Evolutionary conservation across 768 basidiomycete genomes (phyloP), one percentile per base, ranked within the genome.

Genomic region (Boletus patriciae): DNA sequence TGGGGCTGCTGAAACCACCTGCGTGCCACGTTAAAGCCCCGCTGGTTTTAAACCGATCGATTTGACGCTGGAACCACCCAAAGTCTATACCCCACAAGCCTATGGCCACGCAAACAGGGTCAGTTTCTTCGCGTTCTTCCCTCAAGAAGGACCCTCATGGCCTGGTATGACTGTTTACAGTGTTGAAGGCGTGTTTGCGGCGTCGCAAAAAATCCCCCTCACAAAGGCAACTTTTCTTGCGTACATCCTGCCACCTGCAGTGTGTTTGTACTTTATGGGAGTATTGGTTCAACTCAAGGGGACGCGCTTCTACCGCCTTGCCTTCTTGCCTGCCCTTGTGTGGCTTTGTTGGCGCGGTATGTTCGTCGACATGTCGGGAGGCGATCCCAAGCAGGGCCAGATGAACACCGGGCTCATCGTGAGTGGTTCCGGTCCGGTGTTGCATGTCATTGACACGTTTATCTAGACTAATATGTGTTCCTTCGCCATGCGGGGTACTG

Each of bases 201-300:
- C 12, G 31, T 57, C 63, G 12, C 53, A 38, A 29, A 65, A 52
- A 40, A 34, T 50, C 0, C 37, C 37, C 48, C 55, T 62, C 36
- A 62, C 61, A 21, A 37, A 2, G 38, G 4, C 45, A 69, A 23
- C 74, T 75, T 62, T 60, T 68, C 37, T 60, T 3, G 69, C 68
- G 12, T 70, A 76, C 52, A 58, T 83, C 42, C 55, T 80, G 9
- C 81, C 80, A 1, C 68, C 78, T n/a, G 27, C 80, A 0, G 52
- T 77, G 13, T 71, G 72, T 52, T 80, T 82, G 62, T 83, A 80
- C 70, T 66, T 68, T 18, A 79, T 80, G 46, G 83, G 80, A 3
- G 69, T 83, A 21, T 75, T 86, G 38, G 80, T 83, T 18, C 71
- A 81, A 45, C 66, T 78, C 69, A 69, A 46, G 80, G 83, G 13